Conservation (phyloP, 306 rosid species). For the Cucurbita ficifolia region DNA sequence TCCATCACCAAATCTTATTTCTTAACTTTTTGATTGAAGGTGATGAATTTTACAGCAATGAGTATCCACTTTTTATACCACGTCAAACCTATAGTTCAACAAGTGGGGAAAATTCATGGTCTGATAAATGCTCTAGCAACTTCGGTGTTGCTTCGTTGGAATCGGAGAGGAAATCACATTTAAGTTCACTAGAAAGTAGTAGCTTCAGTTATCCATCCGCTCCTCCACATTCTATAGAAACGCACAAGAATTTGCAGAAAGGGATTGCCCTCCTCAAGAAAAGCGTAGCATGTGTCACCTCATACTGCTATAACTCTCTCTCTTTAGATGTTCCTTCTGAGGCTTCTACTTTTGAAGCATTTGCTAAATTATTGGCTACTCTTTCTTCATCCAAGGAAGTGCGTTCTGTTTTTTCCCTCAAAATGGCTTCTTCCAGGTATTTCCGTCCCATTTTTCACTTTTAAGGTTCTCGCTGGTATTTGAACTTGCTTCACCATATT, state of each 20-base stretch:
- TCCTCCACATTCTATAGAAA: conserved; percentile 65
- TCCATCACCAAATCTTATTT: conserved; percentile 7
- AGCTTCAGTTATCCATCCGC: conserved; percentile 70
- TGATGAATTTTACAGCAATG: conserved; percentile 48
- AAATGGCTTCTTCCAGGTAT: conserved; percentile 84
- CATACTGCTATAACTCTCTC: conserved; percentile 68
- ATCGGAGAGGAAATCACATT: conserved; percentile 65
- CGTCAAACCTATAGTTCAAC: conserved; percentile 80
- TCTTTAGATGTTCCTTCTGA: conserved; percentile 75
- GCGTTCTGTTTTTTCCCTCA: conserved; percentile 54
- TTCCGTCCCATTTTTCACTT: not conserved
- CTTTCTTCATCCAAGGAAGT: conserved; percentile 93
- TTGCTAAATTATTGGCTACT: conserved; percentile 68
- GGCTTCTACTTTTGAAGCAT: conserved; percentile 87
- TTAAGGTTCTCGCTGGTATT: not conserved
- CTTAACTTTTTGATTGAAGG: conserved; percentile 15
- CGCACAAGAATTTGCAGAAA: conserved; percentile 78
- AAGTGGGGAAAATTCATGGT: conserved; percentile 80
- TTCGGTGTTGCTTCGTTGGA: conserved; percentile 91
- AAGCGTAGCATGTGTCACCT: conserved; percentile 87
- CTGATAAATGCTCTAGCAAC: conserved; percentile 86
- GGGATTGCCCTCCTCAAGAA: conserved; percentile 88
- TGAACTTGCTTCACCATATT: not conserved
- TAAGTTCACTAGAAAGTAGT: conserved; percentile 62
- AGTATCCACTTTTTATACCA: conserved; percentile 89